A percentile compares a stretch with the other conserved stretches of the same genome.
Conservation (phyloP, 805 yeast species). For the Isabelozyma rhagii region DNA sequence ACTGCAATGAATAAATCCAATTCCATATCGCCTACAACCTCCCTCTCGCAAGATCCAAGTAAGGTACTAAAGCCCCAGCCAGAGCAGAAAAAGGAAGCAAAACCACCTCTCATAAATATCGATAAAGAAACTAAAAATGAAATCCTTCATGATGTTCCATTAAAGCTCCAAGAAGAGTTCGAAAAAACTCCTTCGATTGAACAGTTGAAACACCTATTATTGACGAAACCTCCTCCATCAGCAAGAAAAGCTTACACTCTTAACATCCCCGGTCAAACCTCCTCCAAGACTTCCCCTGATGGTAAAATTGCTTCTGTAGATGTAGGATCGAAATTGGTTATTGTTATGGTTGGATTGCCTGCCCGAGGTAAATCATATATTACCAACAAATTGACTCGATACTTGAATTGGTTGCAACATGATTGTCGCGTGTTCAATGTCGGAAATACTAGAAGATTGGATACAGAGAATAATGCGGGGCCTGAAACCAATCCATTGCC, state of each 20-base stretch:
- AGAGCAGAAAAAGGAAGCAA: neutral
- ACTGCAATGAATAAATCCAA: neutral
- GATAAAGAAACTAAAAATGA: constrained; percentile 25
- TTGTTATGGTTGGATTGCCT: constrained; percentile 95
- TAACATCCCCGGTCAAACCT: constrained; percentile 90
- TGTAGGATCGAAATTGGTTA: constrained; percentile 79
- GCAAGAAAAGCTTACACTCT: constrained; percentile 73
- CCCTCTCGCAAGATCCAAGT: neutral
- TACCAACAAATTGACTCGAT: constrained; percentile 86
- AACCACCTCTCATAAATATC: neutral
- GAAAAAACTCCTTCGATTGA: constrained; percentile 42
- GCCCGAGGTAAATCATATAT: constrained; percentile 94
- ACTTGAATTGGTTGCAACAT: constrained; percentile 91
- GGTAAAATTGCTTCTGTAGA: constrained; percentile 63
- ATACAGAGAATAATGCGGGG: constrained; percentile 56
- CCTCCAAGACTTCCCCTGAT: constrained; percentile 75
- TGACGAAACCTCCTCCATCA: constrained; percentile 35
- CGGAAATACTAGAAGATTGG: constrained; percentile 88
- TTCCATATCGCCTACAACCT: neutral
- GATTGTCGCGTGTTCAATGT: constrained; percentile 90
- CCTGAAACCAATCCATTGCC: constrained; percentile 65
- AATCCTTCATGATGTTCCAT: constrained; percentile 30
- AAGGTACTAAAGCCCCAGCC: neutral
- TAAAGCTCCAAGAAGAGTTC: constrained; percentile 31
- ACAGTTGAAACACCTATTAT: constrained; percentile 30